Evolutionary conservation across 2,329 filamentous ascomycete genomes (phyloP).

Genomic region (Geosmithia flava): DNA sequence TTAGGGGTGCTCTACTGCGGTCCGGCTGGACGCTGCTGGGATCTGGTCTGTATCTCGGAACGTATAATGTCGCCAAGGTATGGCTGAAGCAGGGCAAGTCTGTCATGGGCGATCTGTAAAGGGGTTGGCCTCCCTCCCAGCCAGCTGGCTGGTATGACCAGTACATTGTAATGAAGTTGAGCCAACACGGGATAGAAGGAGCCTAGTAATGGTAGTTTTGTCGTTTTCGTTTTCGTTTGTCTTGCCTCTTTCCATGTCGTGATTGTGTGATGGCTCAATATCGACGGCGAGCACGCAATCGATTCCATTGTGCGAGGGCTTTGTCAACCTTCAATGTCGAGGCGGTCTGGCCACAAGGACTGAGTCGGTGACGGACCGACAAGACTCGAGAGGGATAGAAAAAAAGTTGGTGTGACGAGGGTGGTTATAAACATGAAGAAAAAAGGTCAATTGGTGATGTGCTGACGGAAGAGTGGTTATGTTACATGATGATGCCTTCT

Average conservation of each 20-base stretch:
- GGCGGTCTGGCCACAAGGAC: background rate
- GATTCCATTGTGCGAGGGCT: background rate
- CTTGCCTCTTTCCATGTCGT: background rate
- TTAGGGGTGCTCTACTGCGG: slow-evolving; percentile 62
- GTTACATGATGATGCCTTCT: too few relatives aligned
- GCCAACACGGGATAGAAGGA: background rate
- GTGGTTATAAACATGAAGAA: too few relatives aligned
- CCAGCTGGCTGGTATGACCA: background rate
- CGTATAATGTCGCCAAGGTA: slow-evolving; percentile 69
- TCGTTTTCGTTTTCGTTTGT: background rate
- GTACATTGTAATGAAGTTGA: background rate
- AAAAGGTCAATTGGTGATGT: too few relatives aligned
- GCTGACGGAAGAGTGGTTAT: too few relatives aligned
- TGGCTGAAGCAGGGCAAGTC: slow-evolving; percentile 39
- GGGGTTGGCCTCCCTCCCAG: background rate
- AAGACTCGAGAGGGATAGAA: background rate
- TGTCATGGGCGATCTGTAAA: slow-evolving; percentile 11
- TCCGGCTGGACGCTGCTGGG: slow-evolving; percentile 73
- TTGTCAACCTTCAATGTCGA: background rate
- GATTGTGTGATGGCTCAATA: background rate
- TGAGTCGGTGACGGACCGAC: background rate
- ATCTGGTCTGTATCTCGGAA: slow-evolving; percentile 72
- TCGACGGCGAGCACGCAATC: background rate
- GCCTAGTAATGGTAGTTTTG: background rate
- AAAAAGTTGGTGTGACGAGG: too few relatives aligned